Percentiles rank a stretch among this genome's conserved stretches.
Evolutionary conservation across 129 eudicot genomes (phyloP).

Genomic region (Pseudognaphalium luteoalbum): DNA sequence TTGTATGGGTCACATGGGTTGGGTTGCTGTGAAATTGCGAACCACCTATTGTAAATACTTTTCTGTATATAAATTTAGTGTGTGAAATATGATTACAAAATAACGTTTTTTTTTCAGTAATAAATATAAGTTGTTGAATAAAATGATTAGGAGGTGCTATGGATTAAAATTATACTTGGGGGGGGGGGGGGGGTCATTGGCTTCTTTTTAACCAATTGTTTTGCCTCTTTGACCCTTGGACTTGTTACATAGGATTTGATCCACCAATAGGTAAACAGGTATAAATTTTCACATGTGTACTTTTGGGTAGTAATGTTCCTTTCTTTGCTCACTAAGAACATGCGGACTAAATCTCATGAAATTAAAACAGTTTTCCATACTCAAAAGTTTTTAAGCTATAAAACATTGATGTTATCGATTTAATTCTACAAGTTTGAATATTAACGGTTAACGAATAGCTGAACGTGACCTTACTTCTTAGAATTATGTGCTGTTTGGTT

Average conservation of each 20-base stretch:
- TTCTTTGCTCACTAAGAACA: neutral
- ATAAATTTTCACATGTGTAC: neutral
- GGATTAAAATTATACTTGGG: neutral
- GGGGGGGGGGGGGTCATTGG: neutral
- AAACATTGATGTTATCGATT: neutral
- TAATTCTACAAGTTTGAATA: neutral
- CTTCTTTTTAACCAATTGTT: neutral
- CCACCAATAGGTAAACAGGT: neutral
- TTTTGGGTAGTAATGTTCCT: neutral
- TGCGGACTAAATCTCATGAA: neutral
- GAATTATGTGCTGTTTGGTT: neutral
- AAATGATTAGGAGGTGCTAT: neutral
- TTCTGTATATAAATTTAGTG: no score
- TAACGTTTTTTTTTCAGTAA: no score
- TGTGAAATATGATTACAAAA: no score
- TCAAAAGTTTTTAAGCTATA: neutral
- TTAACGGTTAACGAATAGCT: neutral
- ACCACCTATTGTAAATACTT: no score
- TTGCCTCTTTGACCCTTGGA: neutral
- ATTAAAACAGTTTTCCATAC: neutral
- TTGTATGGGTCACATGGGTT: no score
- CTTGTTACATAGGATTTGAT: neutral
- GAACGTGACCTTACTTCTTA: neutral
- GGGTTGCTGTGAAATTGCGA: no score
- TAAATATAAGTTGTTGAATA: neutral